Evolutionary conservation across 179 eudicot species (phyloP).

Genomic region (Silene vulgaris): DNA sequence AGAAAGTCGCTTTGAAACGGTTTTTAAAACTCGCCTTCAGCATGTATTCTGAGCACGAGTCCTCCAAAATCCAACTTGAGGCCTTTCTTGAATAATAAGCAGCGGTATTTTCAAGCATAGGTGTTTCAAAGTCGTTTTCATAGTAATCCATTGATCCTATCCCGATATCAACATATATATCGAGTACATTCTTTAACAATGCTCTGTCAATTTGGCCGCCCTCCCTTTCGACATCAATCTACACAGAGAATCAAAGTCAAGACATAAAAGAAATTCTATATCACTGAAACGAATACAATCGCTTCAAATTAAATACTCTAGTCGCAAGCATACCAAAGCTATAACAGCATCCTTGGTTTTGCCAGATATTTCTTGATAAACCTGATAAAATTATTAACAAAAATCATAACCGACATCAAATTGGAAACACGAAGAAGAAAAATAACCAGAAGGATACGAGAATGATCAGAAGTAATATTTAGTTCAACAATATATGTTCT

Average conservation of each 20-base stretch:
- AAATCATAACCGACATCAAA: background rate
- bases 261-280: background rate
- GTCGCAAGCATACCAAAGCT: constrained; percentile 33
- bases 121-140: constrained; percentile 50
- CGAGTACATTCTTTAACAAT: constrained; percentile 56
- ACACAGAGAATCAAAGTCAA: constrained; percentile 11
- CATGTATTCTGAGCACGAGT: constrained; percentile 71
- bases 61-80: constrained; percentile 58
- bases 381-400: constrained; percentile 26
- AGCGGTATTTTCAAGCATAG: constrained; percentile 52
- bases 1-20: no score
- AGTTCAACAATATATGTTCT: background rate
- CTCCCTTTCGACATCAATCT: constrained; percentile 69
- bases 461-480: background rate
- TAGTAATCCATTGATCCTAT: constrained; percentile 46
- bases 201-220: constrained; percentile 63
- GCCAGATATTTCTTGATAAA: constrained; percentile 44
- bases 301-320: constrained; percentile 2
- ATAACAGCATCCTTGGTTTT: constrained; percentile 55
- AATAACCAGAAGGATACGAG: no score
- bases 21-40: constrained; percentile 37
- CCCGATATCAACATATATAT: constrained; percentile 55
- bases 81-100: constrained; percentile 65
- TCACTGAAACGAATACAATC: background rate
- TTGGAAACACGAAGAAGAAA: background rate